phyloP scores from a whole-genome alignment of 192 early-diverging fungal genomes.

The Rhizoclosmatium globosum region DNA sequence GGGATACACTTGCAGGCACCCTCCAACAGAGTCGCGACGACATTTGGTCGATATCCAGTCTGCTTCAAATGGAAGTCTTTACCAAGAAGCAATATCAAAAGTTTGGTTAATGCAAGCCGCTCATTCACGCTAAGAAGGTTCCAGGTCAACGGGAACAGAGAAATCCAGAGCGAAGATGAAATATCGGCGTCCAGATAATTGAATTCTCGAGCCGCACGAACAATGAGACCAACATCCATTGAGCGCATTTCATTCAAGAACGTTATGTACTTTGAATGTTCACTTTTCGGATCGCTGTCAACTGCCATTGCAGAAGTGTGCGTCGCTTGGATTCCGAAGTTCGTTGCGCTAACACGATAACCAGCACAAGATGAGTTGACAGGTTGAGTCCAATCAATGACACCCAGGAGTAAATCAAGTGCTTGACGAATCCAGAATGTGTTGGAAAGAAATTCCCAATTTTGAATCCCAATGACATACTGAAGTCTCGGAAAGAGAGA shows the following conservation, averaged over 20 bases:
- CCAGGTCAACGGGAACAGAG: conserved; percentile 89
- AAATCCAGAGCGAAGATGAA: conserved; percentile 81
- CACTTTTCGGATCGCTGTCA: background rate
- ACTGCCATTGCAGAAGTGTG: conserved; percentile 3
- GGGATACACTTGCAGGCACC: conserved; percentile 81
- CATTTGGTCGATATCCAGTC: conserved; percentile 84
- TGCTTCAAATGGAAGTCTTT: conserved; percentile 92
- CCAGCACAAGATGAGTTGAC: conserved; percentile 44
- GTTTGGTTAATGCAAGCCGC: conserved; percentile 85
- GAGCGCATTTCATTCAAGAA: conserved; percentile 59
- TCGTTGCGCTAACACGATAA: conserved; percentile 44
- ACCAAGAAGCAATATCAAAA: conserved; percentile 83
- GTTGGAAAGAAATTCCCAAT: conserved; percentile 88
- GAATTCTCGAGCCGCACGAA: conserved; percentile 51
- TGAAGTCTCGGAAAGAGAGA: conserved; percentile 75
- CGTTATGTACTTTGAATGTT: conserved; percentile 71
- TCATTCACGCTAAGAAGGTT: conserved; percentile 73
- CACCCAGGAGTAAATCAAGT: conserved; percentile 83
- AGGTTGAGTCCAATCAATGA: conserved; percentile 31
- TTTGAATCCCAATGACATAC: conserved; percentile 92
- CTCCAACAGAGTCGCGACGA: conserved; percentile 91
- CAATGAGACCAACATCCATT: conserved; percentile 29
- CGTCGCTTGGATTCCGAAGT: conserved; percentile 57
- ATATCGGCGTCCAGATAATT: conserved; percentile 59
- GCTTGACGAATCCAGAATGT: conserved; percentile 96